Evolutionary conservation across 192 early-diverging fungal species (phyloP).

Genomic region (Coemansia sp.): DNA sequence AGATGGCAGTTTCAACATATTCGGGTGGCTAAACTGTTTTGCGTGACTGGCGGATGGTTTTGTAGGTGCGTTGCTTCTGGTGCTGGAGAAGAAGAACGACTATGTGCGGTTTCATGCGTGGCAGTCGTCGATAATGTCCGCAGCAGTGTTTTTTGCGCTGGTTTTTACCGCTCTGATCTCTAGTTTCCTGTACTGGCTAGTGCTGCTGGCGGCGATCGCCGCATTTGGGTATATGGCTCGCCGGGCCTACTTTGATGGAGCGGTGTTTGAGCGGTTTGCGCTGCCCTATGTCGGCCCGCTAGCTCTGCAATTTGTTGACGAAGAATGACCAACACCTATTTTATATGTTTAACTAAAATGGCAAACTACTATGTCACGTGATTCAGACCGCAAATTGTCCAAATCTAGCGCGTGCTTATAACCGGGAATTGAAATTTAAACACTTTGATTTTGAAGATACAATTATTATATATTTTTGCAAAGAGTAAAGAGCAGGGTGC

Average conservation of each 20-base stretch:
- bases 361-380: too few relatives aligned
- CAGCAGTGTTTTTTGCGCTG: constrained; percentile 22
- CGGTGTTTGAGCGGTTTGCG: constrained; percentile 68
- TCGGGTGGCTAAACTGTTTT: constrained; percentile 2
- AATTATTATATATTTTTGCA: too few relatives aligned
- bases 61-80: constrained; percentile 67
- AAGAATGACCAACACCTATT: constrained; percentile 49
- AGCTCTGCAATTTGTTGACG: constrained; percentile 68
- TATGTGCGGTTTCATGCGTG: constrained; percentile 59
- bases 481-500: not conserved
- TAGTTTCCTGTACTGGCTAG: constrained; percentile 42
- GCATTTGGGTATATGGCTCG: constrained; percentile 49
- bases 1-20: not conserved
- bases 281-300: constrained; percentile 67
- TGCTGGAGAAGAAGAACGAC: constrained; percentile 74
- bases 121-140: constrained; percentile 54
- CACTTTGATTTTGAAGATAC: too few relatives aligned
- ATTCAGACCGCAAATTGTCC: too few relatives aligned
- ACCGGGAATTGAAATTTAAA: not conserved
- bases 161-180: constrained; percentile 44
- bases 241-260: constrained; percentile 68
- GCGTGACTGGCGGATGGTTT: constrained; percentile 56
- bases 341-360: not conserved
- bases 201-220: constrained; percentile 17
- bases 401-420: too few relatives aligned